Percentiles rank a stretch among this genome's conserved stretches.
These are phyloP conservation scores for Mikania micrantha DNA, from an alignment of 129 eudicot species.

Conservation along the genomic window DNA sequence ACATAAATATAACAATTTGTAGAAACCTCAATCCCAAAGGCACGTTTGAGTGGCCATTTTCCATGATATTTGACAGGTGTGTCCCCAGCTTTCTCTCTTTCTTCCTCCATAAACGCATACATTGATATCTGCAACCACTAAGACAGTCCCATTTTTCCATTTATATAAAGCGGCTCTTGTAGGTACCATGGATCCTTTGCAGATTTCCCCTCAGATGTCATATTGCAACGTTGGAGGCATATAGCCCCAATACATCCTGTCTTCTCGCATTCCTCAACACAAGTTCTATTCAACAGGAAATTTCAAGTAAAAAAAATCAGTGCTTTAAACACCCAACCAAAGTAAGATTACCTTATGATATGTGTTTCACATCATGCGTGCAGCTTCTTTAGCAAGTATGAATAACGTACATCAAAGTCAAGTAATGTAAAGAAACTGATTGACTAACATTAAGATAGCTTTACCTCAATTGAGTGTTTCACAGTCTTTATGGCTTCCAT, in stretches of 20 bases:
- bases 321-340: background rate
- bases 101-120: constrained; percentile 91
- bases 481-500: background rate
- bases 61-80: constrained; percentile 90
- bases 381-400: constrained; percentile 16
- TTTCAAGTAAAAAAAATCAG: constrained; percentile 17
- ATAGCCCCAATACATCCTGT: constrained; percentile 77
- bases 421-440: constrained; percentile 1
- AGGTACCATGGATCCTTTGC: constrained; percentile 81
- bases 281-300: constrained; percentile 45
- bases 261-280: constrained; percentile 87
- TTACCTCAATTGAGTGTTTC: constrained; percentile 1
- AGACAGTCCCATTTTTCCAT: constrained; percentile 99
- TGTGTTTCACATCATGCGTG: constrained; percentile 16
- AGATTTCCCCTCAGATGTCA: constrained; percentile 65
- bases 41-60: constrained; percentile 87
- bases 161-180: constrained; percentile 91
- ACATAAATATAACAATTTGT: constrained; percentile 40
- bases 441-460: background rate
- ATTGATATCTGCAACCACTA: constrained; percentile 81
- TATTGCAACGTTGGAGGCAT: constrained; percentile 87
- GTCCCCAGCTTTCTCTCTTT: constrained; percentile 57
- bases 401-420: constrained; percentile 14
- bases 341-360: constrained; percentile 11
- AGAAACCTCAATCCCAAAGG: constrained; percentile 86